Evolutionary conservation across 2,329 filamentous ascomycete species (phyloP), one percentile per base, ranked within the genome.

Genomic region (Sporothrix humicola): DNA sequence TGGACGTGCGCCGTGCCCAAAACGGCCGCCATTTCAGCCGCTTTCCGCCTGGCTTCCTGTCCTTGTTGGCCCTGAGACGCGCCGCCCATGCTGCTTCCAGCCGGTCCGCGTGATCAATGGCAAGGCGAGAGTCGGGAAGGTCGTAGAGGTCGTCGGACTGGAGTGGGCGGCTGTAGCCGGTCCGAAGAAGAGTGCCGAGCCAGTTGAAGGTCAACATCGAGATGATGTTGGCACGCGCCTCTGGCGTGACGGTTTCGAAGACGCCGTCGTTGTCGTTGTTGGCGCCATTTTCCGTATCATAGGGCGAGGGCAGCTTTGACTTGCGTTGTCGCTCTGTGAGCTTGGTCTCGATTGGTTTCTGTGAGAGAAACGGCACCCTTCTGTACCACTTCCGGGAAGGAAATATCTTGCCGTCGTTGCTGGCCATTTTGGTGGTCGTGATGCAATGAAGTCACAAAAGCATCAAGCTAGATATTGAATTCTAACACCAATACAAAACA

Each of bases 321-420:
- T 73, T 73, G 17, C 48, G 54, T 7, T 31, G 70, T 6, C 69
- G 71, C n/a, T 75, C 71, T 37, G 76, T 76, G 31, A 76, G 66
- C 46, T 69, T 72, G 42, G 72, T 76, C 70, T 76, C 73, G 69
- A 79, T 79, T 3, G 78, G 78, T 4, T 75, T 77, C 7, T 75
- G 76, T 13, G 79, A 80, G 3, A 80, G 15, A 37, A 80, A 78
- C 0, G 79, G 79, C 0, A 80, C 79, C 50, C 78, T 75, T 63
- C 79, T 77, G 75, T 80, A 80, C 79, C 79, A 80, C 58, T 78
- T 80, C 73, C 79, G 75, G 1, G 77, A 78, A 37, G 78, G 76
- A 56, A 80, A 80, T 31, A 69, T 76, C 59, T 77, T 78, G 58
- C 75, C 76, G 61, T 78, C 74, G 52, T 73, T 76, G 69, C 58